Evolutionary conservation across 805 yeast species (phyloP).

Genomic region (Komagataella pseudopastoris): DNA sequence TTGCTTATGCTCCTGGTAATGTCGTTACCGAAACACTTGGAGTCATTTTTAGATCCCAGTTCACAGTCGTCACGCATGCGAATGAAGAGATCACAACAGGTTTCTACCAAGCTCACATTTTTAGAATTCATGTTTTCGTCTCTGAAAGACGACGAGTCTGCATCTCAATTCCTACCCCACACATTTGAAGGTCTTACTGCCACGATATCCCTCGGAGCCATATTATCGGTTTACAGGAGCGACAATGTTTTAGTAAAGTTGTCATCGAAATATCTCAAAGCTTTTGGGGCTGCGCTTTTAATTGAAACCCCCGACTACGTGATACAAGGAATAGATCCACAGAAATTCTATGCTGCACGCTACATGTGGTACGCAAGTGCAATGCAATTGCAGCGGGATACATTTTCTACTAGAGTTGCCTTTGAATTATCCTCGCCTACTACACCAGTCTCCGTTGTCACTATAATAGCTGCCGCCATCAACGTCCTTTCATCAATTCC

Average conservation of each 20-base stretch:
- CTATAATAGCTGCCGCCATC: neutral
- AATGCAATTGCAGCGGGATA: neutral
- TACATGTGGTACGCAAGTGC: neutral
- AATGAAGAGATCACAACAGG: neutral
- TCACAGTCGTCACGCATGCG: neutral
- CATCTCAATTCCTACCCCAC: neutral
- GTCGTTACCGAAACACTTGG: constrained; percentile 3
- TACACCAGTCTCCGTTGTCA: neutral
- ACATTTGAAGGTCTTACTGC: neutral
- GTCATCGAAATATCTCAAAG: constrained; percentile 1
- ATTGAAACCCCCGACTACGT: neutral
- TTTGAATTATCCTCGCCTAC: neutral
- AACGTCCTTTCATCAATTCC: neutral
- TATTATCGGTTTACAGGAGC: neutral
- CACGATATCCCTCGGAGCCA: neutral
- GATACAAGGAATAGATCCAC: neutral
- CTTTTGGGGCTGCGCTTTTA: neutral
- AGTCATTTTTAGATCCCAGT: neutral
- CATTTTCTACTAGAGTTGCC: neutral
- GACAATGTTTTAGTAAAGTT: neutral
- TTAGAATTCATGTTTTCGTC: neutral
- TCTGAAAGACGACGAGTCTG: neutral
- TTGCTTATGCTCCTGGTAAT: constrained; percentile 17
- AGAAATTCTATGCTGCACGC: neutral
- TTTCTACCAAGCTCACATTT: neutral